These are phyloP conservation scores for Phialophora expanda DNA, from an alignment of 2,329 filamentous ascomycete genomes.

Conservation along the genomic window DNA sequence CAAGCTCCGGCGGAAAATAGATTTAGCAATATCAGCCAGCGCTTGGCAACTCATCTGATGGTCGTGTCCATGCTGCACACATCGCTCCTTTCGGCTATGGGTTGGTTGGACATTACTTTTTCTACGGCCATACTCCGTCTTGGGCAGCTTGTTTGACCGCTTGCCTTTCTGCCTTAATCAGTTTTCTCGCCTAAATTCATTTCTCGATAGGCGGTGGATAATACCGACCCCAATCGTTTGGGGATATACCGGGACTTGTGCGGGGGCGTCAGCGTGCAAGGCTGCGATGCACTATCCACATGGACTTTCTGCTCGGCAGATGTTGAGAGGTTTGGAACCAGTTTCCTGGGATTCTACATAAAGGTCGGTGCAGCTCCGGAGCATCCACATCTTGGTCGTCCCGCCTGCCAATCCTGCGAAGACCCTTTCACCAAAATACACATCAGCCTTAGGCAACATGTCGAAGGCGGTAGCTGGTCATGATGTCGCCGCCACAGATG, in stretches of 20 bases:
- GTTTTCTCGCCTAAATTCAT: conserved; percentile 30
- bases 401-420: background rate
- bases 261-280: conserved; percentile 11
- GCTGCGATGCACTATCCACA: conserved; percentile 1
- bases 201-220: conserved; percentile 1
- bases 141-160: conserved; percentile 7
- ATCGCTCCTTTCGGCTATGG: background rate
- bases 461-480: conserved; percentile 27
- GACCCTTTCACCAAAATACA: background rate
- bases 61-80: background rate
- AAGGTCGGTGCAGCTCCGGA: background rate
- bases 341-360: conserved; percentile 9
- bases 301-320: conserved; percentile 9
- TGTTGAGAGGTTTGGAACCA: background rate
- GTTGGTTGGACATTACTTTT: background rate
- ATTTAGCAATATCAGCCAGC: conserved; percentile 2
- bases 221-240: conserved; percentile 9
- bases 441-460: conserved; percentile 17
- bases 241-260: conserved; percentile 1
- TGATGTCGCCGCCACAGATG: conserved; percentile 29
- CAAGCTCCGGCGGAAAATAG: conserved; percentile 20
- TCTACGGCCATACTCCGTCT: conserved; percentile 11
- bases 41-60: background rate
- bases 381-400: background rate
- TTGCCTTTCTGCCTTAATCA: conserved; percentile 29